Conservation (phyloP, 192 early-diverging fungal genomes). For the Funneliformis mosseae region DNA sequence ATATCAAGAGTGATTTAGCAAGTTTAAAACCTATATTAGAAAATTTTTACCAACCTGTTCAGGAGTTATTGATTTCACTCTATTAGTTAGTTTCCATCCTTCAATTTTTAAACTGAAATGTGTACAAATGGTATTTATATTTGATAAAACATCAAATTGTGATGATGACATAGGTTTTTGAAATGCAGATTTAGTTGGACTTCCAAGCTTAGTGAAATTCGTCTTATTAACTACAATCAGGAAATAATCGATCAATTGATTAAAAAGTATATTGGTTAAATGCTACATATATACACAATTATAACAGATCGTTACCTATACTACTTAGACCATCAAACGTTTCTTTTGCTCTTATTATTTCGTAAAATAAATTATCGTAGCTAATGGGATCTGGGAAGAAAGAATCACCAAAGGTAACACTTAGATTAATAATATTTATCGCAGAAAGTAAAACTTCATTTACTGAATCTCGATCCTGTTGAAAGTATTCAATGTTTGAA, state of each 20-base stretch:
- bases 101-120: constrained; percentile 30
- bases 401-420: constrained; percentile 51
- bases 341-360: constrained; percentile 50
- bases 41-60: background rate
- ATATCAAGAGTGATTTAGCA: background rate
- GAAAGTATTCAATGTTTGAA: constrained; percentile 42
- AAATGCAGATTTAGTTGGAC: background rate
- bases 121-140: constrained; percentile 26
- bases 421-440: constrained; percentile 51
- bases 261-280: background rate
- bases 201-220: background rate
- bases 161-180: background rate
- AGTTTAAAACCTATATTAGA: background rate
- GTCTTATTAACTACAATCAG: background rate
- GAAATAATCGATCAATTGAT: background rate
- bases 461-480: constrained; percentile 11
- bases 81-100: constrained; percentile 2
- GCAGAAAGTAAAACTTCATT: constrained; percentile 19
- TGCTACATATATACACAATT: too few relatives aligned
- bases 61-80: constrained; percentile 3
- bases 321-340: constrained; percentile 3
- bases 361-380: constrained; percentile 57
- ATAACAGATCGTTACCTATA: background rate
- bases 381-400: constrained; percentile 53
- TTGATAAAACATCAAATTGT: background rate